phyloP scores from a whole-genome alignment of 257 asterid species.

The Solanum etuberosum region DNA sequence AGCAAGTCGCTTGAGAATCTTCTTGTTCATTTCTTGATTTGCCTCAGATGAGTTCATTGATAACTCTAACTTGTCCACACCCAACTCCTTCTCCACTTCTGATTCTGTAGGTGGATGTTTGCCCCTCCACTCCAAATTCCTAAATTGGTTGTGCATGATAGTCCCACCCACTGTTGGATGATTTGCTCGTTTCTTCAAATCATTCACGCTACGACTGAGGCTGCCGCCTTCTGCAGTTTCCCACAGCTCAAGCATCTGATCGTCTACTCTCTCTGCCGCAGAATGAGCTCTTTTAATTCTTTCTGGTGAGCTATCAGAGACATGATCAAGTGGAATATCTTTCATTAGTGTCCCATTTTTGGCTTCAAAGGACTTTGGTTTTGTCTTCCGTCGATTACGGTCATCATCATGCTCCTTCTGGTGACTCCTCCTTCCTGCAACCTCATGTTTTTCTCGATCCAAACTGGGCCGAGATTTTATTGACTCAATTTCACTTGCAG shows the following conservation, averaged over 20 bases:
- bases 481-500: conserved; percentile 29
- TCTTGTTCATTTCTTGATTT: conserved; percentile 23
- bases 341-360: conserved; percentile 48
- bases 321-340: conserved; percentile 85
- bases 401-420: conserved; percentile 16
- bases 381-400: conserved; percentile 33
- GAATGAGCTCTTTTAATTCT: conserved; percentile 22
- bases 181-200: conserved; percentile 26
- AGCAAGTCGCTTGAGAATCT: conserved; percentile 53
- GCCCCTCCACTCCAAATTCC: conserved; percentile 17
- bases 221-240: conserved; percentile 44
- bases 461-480: conserved; percentile 27
- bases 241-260: conserved; percentile 84
- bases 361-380: conserved; percentile 30
- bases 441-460: conserved; percentile 23
- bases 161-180: conserved; percentile 34
- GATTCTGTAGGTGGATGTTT: conserved; percentile 51
- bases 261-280: conserved; percentile 30
- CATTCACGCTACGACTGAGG: conserved; percentile 28
- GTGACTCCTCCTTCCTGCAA: conserved; percentile 10
- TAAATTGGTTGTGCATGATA: conserved; percentile 28
- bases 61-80: conserved; percentile 51
- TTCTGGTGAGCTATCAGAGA: conserved; percentile 30
- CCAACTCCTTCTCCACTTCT: conserved; percentile 65
- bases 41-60: conserved; percentile 21